Conservation (phyloP, 2,329 filamentous ascomycete species). For the Aspergillus novoparasiticus region DNA sequence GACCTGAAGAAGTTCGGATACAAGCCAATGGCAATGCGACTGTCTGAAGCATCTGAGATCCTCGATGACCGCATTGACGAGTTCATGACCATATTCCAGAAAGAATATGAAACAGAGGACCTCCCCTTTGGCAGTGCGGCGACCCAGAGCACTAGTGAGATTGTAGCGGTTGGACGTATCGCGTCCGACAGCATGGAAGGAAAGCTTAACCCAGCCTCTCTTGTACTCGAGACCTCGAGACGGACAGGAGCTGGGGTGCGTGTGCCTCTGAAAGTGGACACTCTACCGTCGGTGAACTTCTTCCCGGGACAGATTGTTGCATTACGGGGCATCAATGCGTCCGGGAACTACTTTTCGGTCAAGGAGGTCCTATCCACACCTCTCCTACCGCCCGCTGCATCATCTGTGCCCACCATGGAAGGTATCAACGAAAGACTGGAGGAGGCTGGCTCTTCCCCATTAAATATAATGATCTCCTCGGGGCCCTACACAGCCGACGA, state of each 20-base stretch:
- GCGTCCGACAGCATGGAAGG: slow-evolving; percentile 84
- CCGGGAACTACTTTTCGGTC: slow-evolving; percentile 79
- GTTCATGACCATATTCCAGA: slow-evolving; percentile 73
- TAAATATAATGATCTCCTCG: slow-evolving; percentile 76
- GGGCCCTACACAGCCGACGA: slow-evolving; percentile 93
- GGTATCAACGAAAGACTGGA: slow-evolving; percentile 69
- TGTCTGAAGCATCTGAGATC: slow-evolving; percentile 88
- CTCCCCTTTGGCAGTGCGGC: slow-evolving; percentile 85
- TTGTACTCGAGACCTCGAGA: slow-evolving; percentile 86
- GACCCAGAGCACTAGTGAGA: slow-evolving; percentile 78
- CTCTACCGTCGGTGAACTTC: slow-evolving; percentile 72
- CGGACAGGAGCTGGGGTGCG: slow-evolving; percentile 79
- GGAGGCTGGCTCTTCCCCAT: slow-evolving; percentile 66
- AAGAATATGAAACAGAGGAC: slow-evolving; percentile 75
- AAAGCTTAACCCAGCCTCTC: slow-evolving; percentile 79
- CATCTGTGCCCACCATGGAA: slow-evolving; percentile 66
- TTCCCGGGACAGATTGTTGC: slow-evolving; percentile 96
- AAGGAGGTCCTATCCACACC: slow-evolving; percentile 76
- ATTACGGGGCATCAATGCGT: slow-evolving; percentile 81
- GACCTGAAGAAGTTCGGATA: slow-evolving; percentile 90
- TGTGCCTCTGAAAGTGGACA: slow-evolving; percentile 75
- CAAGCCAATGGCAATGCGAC: slow-evolving; percentile 91
- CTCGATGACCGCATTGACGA: slow-evolving; percentile 95
- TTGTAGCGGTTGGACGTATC: slow-evolving; percentile 89
- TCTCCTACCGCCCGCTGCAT: slow-evolving; percentile 72